Base-by-base conservation (phyloP, 345 rosid genomes). In the Ailanthus altissimus region DNA sequence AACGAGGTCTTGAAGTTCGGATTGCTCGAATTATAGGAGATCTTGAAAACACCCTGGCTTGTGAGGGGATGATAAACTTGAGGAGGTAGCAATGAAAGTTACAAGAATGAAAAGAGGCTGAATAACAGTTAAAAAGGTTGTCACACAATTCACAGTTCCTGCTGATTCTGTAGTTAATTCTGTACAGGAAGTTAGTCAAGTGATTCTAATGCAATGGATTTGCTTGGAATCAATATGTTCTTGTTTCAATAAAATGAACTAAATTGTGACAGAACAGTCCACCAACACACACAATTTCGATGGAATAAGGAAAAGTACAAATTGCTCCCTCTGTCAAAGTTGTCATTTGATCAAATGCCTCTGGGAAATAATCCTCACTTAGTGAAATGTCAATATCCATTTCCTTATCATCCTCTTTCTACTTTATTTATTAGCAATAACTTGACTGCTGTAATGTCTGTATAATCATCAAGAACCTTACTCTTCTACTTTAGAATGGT, bases 1-100 rank as follows among this genome's bases (percentile, higher is more conserved):
- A 96, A 49, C 88, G 97, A 75, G 97, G 98, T 51, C 88, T 93
- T 20, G 99, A 92, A 82, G 94, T 96, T 76, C 89, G 95, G 62
- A 96, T 93, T 83, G 86, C 98, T 53, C 83, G 94, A 80, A 88
- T 86, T 56, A 93, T 93, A 1, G 99, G 98, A 62, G 98, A 96
- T 70, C 88, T 96, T 67, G 97, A 85, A 77, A 97, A 97, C 3
- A 91, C 98, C 28, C 68, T 96, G 61, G 98, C 99, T 78, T 87
- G 97, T 46, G 93, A 96, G 18, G 99, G 97, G 49, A 96, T 96
- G 85, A 86, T 78, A 75, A 85, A 86, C 42, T 79, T 86, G 77
- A 85, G 90, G 75, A 82, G 84, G 81, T 86, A 81, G 25, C 18
- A n/a, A 66, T 61, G 51, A 40, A 54, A 60, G 38, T 5, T 10